Evolutionary conservation across 176 grass and related monocot species (phyloP).

Genomic region (Ampelocalamus luodianensis): DNA sequence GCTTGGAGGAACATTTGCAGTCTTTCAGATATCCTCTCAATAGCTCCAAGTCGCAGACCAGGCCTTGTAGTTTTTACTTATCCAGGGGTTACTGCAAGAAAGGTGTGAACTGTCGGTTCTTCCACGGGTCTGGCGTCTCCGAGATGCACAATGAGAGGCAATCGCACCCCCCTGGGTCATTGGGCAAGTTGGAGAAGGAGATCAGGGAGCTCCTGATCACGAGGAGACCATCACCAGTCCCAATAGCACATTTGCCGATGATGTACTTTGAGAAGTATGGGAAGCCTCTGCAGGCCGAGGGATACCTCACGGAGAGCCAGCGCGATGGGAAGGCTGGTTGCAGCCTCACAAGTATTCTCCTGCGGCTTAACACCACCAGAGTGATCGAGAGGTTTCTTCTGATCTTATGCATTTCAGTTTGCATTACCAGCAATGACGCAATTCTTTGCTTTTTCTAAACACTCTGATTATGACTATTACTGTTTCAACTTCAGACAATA

Average conservation of each 20-base stretch:
- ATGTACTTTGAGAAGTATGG: constrained; percentile 46
- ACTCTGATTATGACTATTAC: constrained; percentile 17
- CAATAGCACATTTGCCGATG: constrained; percentile 45
- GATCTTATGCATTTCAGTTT: constrained; percentile 20
- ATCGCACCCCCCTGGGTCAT: background rate
- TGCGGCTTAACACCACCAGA: constrained; percentile 39
- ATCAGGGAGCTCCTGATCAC: constrained; percentile 51
- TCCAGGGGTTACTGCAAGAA: constrained; percentile 56
- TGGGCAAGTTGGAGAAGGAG: constrained; percentile 57
- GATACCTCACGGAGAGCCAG: constrained; percentile 12
- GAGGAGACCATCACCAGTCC: background rate
- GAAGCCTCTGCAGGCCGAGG: constrained; percentile 44
- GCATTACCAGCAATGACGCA: background rate
- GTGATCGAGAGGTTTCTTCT: constrained; percentile 55
- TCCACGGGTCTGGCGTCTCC: constrained; percentile 37
- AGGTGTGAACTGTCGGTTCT: constrained; percentile 51
- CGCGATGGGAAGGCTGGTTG: constrained; percentile 36
- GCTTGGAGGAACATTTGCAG: background rate
- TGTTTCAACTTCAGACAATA: constrained; percentile 5
- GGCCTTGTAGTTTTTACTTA: constrained; percentile 46
- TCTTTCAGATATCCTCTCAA: background rate
- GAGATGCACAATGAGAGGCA: no score
- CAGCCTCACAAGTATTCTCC: constrained; percentile 53
- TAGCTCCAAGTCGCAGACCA: background rate
- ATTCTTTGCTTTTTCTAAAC: background rate